Evolutionary conservation across 768 basidiomycete genomes (phyloP), one percentile per base, ranked within the genome.

Genomic region (Cantharellus cinnabarinus): DNA sequence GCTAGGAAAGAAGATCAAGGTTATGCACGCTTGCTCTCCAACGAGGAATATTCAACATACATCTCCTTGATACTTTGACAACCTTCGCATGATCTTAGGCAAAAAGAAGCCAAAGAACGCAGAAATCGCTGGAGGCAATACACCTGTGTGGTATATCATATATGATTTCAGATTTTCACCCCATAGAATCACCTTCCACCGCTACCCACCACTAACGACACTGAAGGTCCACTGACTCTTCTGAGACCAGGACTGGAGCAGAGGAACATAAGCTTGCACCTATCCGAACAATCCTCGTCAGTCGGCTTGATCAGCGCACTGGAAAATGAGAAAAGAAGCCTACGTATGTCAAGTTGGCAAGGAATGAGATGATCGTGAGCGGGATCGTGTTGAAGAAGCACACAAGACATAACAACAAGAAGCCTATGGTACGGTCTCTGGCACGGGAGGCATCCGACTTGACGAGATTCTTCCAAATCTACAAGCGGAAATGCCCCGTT

Each of bases 331-430:
- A 34, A 34, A 60, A 34, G 42, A 42, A 34, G 67, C 82, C 58
- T 65, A 89, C 84, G 42, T 83, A 77, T 56, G 82, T 77, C 73
- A 99, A 75, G 72, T 99, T 98, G 64, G 95, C 90, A 56, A 95
- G 73, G 62, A 89, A 73, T 7, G 94, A 93, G 63, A 98, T 90
- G 63, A 88, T 73, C 67, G 93, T 79, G 15, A 99, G 73, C 20
- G 95, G 95, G 5, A 94, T 74, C 41, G 91, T 97, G 74, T 99
- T 93, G 74, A 98, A 79, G 73, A 90, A 91, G 70, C 89, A 93
- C 54, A 97, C 80, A 39, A 80, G 65, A 29, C 76, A 72, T 58
- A 99, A 77, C 70, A 84, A 77, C 42, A 84, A 61, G 70, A 88
- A 86, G n/a, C 95, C 94, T 35, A 85, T 70, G 40, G 75, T 70